Evolutionary conservation across 2,329 filamentous ascomycete species (phyloP).

Genomic region (Xylariaceae sp.): DNA sequence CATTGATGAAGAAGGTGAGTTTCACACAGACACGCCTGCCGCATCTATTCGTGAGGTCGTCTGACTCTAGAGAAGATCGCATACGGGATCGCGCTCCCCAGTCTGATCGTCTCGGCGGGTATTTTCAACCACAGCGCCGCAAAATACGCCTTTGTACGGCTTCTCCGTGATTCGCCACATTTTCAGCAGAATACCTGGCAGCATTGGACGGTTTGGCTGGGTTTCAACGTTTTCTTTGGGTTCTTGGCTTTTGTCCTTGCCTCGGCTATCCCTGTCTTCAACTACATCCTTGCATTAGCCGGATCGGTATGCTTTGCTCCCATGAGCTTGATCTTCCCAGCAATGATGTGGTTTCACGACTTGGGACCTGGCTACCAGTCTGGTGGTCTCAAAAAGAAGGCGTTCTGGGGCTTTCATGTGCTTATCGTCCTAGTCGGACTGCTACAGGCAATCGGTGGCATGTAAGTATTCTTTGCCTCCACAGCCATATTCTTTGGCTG

Average conservation of each 20-base stretch:
- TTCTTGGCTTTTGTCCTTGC: conserved; percentile 28
- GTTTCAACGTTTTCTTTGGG: conserved; percentile 25
- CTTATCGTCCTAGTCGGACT: conserved; percentile 9
- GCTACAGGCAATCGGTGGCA: neutral
- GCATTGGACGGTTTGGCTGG: conserved; percentile 34
- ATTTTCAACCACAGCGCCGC: conserved; percentile 34
- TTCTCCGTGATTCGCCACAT: conserved; percentile 32
- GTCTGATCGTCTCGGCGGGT: conserved; percentile 24
- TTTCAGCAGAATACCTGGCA: conserved; percentile 30
- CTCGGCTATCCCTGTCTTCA: conserved; percentile 31
- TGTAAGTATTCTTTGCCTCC: neutral
- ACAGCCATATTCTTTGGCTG: neutral
- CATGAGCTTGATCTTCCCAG: conserved; percentile 25
- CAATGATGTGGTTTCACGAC: conserved; percentile 23
- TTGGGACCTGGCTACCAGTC: conserved; percentile 15
- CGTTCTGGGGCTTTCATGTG: conserved; percentile 19
- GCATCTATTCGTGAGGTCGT: neutral
- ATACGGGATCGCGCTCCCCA: conserved; percentile 28
- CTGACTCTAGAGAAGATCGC: conserved; percentile 28
- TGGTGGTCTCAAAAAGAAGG: conserved; percentile 11
- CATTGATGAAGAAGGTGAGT: neutral
- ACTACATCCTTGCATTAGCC: conserved; percentile 29
- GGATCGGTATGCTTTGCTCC: conserved; percentile 27
- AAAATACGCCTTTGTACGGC: conserved; percentile 37
- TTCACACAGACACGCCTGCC: neutral